Conservation (phyloP, 345 rosid species). For the Syzygium jambos region DNA sequence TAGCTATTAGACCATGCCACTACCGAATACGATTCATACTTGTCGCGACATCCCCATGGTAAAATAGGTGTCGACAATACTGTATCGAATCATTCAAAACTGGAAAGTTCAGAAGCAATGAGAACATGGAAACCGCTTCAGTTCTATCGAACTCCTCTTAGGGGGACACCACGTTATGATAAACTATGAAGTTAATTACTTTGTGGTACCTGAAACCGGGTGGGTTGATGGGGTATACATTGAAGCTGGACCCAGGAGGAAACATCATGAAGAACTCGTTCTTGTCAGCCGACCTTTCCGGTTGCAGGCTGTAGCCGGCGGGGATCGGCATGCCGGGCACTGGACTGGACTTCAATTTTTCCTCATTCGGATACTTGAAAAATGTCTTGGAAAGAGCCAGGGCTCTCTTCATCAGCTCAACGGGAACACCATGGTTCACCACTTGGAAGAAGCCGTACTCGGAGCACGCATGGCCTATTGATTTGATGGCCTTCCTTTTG, state of each 20-base stretch:
- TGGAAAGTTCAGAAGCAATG: slow-evolving; percentile 6
- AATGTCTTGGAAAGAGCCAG: neutral
- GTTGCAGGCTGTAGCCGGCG: neutral
- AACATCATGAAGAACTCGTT: slow-evolving; percentile 26
- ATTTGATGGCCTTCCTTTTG: neutral
- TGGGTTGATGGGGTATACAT: slow-evolving; percentile 31
- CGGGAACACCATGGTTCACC: slow-evolving; percentile 40
- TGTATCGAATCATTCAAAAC: neutral
- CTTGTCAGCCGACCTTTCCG: slow-evolving; percentile 23
- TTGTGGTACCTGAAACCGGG: slow-evolving; percentile 16
- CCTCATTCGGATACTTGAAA: slow-evolving; percentile 3
- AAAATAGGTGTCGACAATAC: no score
- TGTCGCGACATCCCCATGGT: no score
- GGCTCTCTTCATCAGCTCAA: neutral
- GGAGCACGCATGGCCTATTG: neutral
- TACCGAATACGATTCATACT: neutral
- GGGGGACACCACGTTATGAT: neutral
- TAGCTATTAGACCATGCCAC: neutral
- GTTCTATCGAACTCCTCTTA: neutral
- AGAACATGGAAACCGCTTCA: neutral
- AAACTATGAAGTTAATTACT: neutral
- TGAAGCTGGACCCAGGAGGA: slow-evolving; percentile 34
- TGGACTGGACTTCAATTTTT: slow-evolving; percentile 22
- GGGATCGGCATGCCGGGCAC: neutral
- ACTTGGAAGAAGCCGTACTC: slow-evolving; percentile 46